Conservation (phyloP, 306 rosid species). For the Vigna nakashimae region DNA sequence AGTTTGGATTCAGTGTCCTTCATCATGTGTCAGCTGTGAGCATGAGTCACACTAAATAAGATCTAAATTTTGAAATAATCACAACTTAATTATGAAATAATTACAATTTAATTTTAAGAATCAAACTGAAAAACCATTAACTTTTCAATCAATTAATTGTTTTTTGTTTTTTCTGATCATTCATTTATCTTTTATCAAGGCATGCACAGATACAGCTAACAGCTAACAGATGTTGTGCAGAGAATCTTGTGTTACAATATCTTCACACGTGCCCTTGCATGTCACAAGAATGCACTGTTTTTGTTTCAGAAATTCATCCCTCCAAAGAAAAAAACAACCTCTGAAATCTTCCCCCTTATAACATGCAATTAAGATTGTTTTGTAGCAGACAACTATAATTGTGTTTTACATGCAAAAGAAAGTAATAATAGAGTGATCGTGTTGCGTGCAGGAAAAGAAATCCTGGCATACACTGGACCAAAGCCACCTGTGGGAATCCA, state of each 20-base stretch:
- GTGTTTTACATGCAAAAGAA: not conserved
- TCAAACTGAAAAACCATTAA: not conserved
- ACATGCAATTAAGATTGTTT: not conserved
- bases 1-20: slow-evolving; percentile 1
- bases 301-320: not conserved
- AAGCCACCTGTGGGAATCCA: slow-evolving; percentile 87
- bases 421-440: not conserved
- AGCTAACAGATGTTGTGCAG: slow-evolving; percentile 31
- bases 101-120: not conserved
- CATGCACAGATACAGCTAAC: slow-evolving; percentile 35
- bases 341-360: not conserved
- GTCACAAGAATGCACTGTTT: slow-evolving; percentile 25
- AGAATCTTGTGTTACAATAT: not conserved
- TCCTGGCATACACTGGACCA: slow-evolving; percentile 74
- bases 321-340: not conserved
- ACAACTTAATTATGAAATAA: too few relatives aligned
- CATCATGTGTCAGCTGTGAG: slow-evolving; percentile 3
- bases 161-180: not conserved
- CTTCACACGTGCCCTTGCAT: slow-evolving; percentile 49
- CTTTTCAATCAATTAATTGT: not conserved
- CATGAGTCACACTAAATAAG: slow-evolving; percentile 19
- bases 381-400: not conserved
- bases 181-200: not conserved
- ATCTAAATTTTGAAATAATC: not conserved
- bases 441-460: slow-evolving; percentile 67